Base-by-base conservation (phyloP, 495 filamentous ascomycete genomes). In the Neurospora sp. region DNA sequence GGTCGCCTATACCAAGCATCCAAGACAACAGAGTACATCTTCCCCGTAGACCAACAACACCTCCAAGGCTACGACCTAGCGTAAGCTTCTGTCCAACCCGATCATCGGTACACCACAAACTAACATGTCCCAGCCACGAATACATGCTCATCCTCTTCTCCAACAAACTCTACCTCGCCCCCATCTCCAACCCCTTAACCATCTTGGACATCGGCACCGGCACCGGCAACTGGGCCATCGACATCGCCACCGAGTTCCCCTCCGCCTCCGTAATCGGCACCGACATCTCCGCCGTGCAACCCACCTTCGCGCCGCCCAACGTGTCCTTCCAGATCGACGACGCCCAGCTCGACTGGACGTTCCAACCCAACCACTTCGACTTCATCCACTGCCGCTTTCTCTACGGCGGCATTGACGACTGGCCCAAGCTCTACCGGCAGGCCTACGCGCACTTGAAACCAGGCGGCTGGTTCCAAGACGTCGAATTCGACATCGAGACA, bases 401-500 rank as follows among this genome's bases (percentile, higher is more conserved):
- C 41, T 42, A 42, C 41, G 41, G 41, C 41, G 41, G 14, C 41
- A 42, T 42, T 2, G 41, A 42, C 5, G 16, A 42, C 42, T 46
- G 42, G 42, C 18, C 42, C 42, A 46, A 46, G 3, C 42, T 46
- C 18, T 46, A 46, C 8, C 42, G 42, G 16, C 42, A 46, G 18
- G 18, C 42, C 7, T 46, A 46, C 42, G 20, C 18, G 42, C 42
- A 46, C 42, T 4, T 46, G 42, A 46, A 46, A n/a, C 42, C 42
- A 46, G 42, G 42, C 42, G 42, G 42, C n/a, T 48, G 46, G 46
- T 48, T 74, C 46, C 70, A 74, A 71, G 8, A 72, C 46, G n/a
- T 74, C 44, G 73, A 74, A 27, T 42, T 74, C 70, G 71, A 72
- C 73, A 72, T 72, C 38, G 41, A 59, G 35, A 74, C 70, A 3